Evolutionary conservation across 2,329 filamentous ascomycete species (phyloP).

Genomic region (Thielaviopsis euricoi): DNA sequence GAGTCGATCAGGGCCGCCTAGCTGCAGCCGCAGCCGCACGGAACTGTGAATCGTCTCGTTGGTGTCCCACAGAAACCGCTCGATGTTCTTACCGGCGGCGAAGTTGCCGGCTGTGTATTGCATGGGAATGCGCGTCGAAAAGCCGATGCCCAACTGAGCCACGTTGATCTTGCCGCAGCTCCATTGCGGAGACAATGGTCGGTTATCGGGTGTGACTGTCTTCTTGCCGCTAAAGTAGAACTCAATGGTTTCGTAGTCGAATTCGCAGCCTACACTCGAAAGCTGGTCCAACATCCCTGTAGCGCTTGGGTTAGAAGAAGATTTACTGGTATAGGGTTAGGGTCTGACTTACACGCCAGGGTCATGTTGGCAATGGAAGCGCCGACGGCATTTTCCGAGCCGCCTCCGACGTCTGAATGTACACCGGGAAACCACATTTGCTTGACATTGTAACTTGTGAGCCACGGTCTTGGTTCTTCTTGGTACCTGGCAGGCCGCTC

Average conservation of each 20-base stretch:
- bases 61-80: slow-evolving; percentile 21
- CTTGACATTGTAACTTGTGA: slow-evolving; percentile 21
- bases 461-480: slow-evolving; percentile 16
- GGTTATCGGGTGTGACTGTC: background rate
- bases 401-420: slow-evolving; percentile 55
- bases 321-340: background rate
- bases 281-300: slow-evolving; percentile 41
- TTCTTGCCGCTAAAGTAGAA: background rate
- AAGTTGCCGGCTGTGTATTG: background rate
- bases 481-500: slow-evolving; percentile 17
- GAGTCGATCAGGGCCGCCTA: slow-evolving; percentile 31
- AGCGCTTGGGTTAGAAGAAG: background rate
- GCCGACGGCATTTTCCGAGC: slow-evolving; percentile 29
- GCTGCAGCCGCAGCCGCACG: slow-evolving; percentile 35
- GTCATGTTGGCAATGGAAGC: slow-evolving; percentile 24
- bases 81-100: slow-evolving; percentile 14
- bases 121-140: background rate
- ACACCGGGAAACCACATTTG: slow-evolving; percentile 54
- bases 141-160: background rate
- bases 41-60: slow-evolving; percentile 39
- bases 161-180: background rate
- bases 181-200: background rate
- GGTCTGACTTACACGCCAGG: slow-evolving; percentile 21
- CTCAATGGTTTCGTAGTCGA: slow-evolving; percentile 21
- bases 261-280: slow-evolving; percentile 33